phyloP scores from a whole-genome alignment of 768 basidiomycete genomes.

The Leccinum pellstonianum region DNA sequence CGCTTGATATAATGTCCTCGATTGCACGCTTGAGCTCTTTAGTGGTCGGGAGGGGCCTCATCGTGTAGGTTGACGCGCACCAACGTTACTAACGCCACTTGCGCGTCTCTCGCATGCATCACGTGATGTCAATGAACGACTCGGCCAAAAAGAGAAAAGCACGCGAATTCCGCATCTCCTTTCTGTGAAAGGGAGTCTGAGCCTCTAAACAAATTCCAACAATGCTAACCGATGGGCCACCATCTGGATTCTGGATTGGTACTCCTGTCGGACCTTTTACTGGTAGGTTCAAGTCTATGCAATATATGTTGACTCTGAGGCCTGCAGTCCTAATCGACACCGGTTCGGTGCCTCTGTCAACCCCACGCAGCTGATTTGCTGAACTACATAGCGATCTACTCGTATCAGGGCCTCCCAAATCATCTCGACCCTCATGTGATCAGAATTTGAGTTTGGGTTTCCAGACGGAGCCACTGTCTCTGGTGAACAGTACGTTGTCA shows the following conservation, averaged over 20 bases:
- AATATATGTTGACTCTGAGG: not conserved
- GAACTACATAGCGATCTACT: not conserved
- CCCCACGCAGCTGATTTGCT: too few relatives aligned
- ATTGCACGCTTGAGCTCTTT: constrained; percentile 20
- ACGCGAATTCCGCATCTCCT: too few relatives aligned
- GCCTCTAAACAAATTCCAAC: too few relatives aligned
- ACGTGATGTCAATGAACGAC: constrained; percentile 13
- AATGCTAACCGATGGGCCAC: too few relatives aligned
- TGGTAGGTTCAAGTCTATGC: not conserved
- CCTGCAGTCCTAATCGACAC: not conserved
- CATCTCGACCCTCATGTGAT: not conserved
- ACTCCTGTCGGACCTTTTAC: not conserved
- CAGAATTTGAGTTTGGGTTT: not conserved
- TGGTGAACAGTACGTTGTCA: not conserved
- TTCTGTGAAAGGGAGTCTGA: too few relatives aligned
- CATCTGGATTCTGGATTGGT: not conserved
- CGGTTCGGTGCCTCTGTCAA: not conserved
- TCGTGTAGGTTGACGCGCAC: not conserved
- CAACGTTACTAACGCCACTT: not conserved
- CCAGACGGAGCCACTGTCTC: not conserved
- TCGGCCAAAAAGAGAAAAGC: too few relatives aligned
- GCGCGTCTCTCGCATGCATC: not conserved
- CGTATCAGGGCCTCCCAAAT: not conserved
- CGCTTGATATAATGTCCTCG: constrained; percentile 22
- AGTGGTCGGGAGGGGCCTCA: constrained; percentile 17